These are phyloP conservation scores for Lichtheimia ramosa DNA, from an alignment of 371 early-diverging fungal species.

Conservation along the genomic window DNA sequence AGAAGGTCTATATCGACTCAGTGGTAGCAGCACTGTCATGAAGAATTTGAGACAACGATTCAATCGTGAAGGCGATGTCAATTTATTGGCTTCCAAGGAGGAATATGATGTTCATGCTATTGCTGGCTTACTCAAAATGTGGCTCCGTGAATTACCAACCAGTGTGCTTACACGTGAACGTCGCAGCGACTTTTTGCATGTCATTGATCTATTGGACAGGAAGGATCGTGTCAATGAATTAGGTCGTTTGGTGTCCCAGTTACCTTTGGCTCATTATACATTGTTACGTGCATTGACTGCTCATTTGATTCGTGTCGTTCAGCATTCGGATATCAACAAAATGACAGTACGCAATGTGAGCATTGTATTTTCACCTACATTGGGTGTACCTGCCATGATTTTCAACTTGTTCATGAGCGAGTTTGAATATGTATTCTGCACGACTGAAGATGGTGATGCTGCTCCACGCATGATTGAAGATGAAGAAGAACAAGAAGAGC, in stretches of 20 bases:
- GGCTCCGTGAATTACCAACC: slow-evolving; percentile 76
- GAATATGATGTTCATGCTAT: slow-evolving; percentile 79
- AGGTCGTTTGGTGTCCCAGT: slow-evolving; percentile 49
- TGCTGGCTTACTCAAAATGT: slow-evolving; percentile 82
- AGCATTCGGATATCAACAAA: slow-evolving; percentile 62
- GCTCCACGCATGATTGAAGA: slow-evolving; percentile 14
- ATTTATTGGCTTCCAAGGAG: slow-evolving; percentile 52
- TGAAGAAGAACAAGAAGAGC: slow-evolving; percentile 19
- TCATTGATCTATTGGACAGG: slow-evolving; percentile 63
- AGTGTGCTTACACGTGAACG: slow-evolving; percentile 73
- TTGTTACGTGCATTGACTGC: slow-evolving; percentile 63
- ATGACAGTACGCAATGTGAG: slow-evolving; percentile 77
- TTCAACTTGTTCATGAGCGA: slow-evolving; percentile 71
- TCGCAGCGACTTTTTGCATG: slow-evolving; percentile 66
- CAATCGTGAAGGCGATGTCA: slow-evolving; percentile 71
- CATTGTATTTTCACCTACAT: slow-evolving; percentile 74
- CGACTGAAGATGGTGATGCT: slow-evolving; percentile 37
- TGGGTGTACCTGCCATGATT: slow-evolving; percentile 69
- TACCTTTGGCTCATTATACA: slow-evolving; percentile 65
- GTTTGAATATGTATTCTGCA: slow-evolving; percentile 64
- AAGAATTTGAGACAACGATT: slow-evolving; percentile 77
- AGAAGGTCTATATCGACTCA: slow-evolving; percentile 94
- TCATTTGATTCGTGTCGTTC: slow-evolving; percentile 68
- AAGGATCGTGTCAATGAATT: slow-evolving; percentile 61
- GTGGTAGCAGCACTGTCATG: slow-evolving; percentile 77